These are phyloP conservation scores for Candida nemodendra DNA, from an alignment of 805 yeast species.

Conservation along the genomic window DNA sequence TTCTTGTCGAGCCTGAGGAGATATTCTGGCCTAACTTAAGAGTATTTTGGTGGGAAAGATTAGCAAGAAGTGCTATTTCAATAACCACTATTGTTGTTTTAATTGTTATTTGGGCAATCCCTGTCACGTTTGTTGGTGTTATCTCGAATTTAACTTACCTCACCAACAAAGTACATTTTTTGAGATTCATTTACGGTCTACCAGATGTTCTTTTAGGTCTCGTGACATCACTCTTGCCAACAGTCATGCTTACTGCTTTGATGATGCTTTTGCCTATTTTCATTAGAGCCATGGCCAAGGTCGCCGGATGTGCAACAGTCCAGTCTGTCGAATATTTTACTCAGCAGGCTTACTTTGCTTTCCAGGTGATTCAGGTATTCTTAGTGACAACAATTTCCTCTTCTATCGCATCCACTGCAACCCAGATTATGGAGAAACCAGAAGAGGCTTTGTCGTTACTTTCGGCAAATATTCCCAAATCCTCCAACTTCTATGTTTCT, in stretches of 20 bases:
- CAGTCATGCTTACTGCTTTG: conserved; percentile 59
- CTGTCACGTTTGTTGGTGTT: conserved; percentile 77
- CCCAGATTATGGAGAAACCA: conserved; percentile 60
- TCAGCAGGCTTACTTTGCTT: conserved; percentile 66
- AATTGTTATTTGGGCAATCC: conserved; percentile 69
- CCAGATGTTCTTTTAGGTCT: conserved; percentile 58
- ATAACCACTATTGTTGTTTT: conserved; percentile 52
- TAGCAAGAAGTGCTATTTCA: conserved; percentile 53
- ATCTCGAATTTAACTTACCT: conserved; percentile 65
- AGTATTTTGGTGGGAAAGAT: conserved; percentile 76
- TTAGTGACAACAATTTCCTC: conserved; percentile 69
- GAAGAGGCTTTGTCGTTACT: conserved; percentile 54
- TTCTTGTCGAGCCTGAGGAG: conserved; percentile 64
- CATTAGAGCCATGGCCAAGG: conserved; percentile 60
- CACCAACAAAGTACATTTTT: conserved; percentile 53
- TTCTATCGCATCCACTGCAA: conserved; percentile 66
- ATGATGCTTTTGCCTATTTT: conserved; percentile 67
- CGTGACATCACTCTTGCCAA: conserved; percentile 68
- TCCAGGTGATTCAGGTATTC: conserved; percentile 70
- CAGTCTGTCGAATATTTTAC: conserved; percentile 63
- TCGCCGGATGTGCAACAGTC: conserved; percentile 55
- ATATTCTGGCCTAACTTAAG: conserved; percentile 72
- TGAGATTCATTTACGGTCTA: conserved; percentile 54
- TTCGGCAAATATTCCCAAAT: conserved; percentile 67
- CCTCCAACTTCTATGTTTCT: conserved; percentile 71